phyloP scores from a whole-genome alignment of 2,329 filamentous ascomycete genomes.

The Biscogniauxia sp. region DNA sequence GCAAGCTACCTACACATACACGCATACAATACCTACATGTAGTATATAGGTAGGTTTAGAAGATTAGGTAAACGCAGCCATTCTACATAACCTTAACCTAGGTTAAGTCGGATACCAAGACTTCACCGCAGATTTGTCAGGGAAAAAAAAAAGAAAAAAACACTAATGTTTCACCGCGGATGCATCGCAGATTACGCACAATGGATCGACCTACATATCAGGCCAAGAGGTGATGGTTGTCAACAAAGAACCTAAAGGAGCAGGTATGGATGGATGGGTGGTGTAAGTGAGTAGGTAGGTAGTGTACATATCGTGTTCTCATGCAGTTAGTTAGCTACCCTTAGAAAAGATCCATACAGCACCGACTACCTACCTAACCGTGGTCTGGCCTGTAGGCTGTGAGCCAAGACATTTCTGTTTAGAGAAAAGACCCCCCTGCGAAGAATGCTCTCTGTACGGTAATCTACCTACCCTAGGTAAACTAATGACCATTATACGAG shows the following conservation, averaged over 20 bases:
- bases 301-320: no score
- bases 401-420: background rate
- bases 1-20: no score
- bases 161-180: background rate
- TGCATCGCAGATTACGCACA: background rate
- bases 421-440: background rate
- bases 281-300: no score
- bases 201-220: background rate
- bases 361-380: background rate
- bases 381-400: background rate
- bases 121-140: background rate
- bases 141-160: no score
- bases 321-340: no score
- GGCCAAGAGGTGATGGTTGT: background rate
- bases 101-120: background rate
- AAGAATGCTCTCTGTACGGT: background rate
- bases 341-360: no score
- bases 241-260: background rate
- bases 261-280: background rate
- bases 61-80: background rate
- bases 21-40: background rate
- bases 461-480: no score
- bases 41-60: no score
- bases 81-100: no score
- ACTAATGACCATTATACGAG: background rate